Conservation (phyloP, 2,329 filamentous ascomycete genomes). For the Nectriaceae sp. region DNA sequence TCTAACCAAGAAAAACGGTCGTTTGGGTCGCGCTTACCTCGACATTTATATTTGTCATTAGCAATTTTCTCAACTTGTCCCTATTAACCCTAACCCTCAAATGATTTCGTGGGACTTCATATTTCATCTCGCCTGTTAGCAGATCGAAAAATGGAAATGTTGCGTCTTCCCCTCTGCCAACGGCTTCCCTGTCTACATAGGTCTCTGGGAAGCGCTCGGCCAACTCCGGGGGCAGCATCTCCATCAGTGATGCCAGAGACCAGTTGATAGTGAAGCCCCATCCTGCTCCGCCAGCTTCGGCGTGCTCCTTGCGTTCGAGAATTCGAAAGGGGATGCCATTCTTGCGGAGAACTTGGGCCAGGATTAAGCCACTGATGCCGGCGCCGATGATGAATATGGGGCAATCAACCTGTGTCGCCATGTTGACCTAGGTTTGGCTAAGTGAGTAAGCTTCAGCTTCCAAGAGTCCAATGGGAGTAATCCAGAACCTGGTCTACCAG, state of each 20-base stretch:
- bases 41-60: constrained; percentile 49
- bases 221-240: constrained; percentile 51
- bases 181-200: constrained; percentile 54
- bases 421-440: too few species aligned
- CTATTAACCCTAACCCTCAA: constrained; percentile 51
- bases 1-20: too few species aligned
- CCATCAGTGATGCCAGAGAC: constrained; percentile 54
- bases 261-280: constrained; percentile 68
- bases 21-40: too few species aligned
- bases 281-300: constrained; percentile 50
- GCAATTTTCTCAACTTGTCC: constrained; percentile 45
- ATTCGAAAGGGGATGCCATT: constrained; percentile 45
- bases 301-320: constrained; percentile 54
- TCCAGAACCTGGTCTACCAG: too few species aligned
- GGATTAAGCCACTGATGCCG: constrained; percentile 39
- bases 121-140: constrained; percentile 44
- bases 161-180: constrained; percentile 46
- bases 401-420: too few species aligned
- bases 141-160: constrained; percentile 60
- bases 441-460: too few species aligned
- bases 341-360: constrained; percentile 37
- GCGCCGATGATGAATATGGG: constrained; percentile 40
- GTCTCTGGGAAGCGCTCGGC: constrained; percentile 47
- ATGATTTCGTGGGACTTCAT: constrained; percentile 44
- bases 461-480: too few species aligned